phyloP scores from a whole-genome alignment of 768 basidiomycete species.

The Phallus indusiatus region DNA sequence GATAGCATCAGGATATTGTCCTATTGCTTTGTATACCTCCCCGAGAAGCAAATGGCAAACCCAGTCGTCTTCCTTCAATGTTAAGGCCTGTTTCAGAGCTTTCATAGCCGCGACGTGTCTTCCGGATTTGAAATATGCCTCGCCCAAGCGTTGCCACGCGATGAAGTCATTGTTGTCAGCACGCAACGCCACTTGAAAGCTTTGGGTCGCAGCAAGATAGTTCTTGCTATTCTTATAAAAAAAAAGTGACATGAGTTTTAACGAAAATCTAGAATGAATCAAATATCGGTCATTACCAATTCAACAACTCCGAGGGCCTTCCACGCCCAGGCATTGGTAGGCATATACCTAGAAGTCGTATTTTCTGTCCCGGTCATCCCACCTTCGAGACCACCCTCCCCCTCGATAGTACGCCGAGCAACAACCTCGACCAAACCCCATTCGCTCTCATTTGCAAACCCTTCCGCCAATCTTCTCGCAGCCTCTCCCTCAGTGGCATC shows the following conservation, averaged over 20 bases:
- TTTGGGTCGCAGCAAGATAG: conserved; percentile 67
- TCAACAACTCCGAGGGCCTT: conserved; percentile 91
- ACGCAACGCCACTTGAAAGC: conserved; percentile 78
- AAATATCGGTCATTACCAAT: conserved; percentile 39
- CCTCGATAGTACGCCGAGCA: conserved; percentile 86
- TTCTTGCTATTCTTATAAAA: conserved; percentile 51
- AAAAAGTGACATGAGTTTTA: conserved; percentile 7
- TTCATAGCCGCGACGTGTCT: conserved; percentile 85
- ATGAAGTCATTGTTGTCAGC: conserved; percentile 66
- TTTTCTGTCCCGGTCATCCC: conserved; percentile 37
- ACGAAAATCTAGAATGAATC: neutral
- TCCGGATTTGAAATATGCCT: conserved; percentile 84
- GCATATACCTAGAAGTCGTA: conserved; percentile 43
- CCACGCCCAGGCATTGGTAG: conserved; percentile 95
- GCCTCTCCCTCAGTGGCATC: conserved; percentile 84
- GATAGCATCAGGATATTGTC: conserved; percentile 70
- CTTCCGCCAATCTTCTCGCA: conserved; percentile 72
- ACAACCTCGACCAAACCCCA: conserved; percentile 96
- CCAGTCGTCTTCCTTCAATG: conserved; percentile 75
- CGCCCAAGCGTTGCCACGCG: conserved; percentile 87
- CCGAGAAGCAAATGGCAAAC: conserved; percentile 74
- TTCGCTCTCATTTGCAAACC: conserved; percentile 86
- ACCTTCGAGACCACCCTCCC: conserved; percentile 73
- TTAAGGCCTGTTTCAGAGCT: conserved; percentile 65
- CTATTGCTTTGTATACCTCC: conserved; percentile 72